Conservation (phyloP, 1,284 basidiomycete species). For the Taiwanofungus camphoratus region DNA sequence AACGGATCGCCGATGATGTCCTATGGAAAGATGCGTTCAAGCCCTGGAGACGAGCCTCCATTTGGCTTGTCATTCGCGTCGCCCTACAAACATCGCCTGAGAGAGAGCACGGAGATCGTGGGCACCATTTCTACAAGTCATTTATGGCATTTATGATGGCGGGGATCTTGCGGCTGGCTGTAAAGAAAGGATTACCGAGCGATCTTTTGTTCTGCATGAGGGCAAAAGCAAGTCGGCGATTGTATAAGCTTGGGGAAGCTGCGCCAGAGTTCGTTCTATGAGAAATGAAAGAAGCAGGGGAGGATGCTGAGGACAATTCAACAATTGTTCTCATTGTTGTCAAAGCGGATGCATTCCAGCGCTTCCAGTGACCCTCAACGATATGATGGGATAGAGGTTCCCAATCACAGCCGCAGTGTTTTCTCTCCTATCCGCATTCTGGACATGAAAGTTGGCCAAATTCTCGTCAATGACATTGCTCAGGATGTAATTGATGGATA, state of each 20-base stretch:
- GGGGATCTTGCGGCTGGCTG: background rate
- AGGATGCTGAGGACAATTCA: background rate
- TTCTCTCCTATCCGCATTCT: too few species aligned
- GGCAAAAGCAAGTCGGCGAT: conserved; percentile 31
- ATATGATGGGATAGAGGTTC: too few species aligned
- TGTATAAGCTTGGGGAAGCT: conserved; percentile 30
- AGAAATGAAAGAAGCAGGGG: background rate
- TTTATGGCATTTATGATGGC: conserved; percentile 35
- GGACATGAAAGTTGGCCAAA: too few species aligned
- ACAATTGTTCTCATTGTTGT: too few species aligned
- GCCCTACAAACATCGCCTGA: conserved; percentile 37
- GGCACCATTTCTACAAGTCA: conserved; percentile 40
- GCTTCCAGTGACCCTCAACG: too few species aligned
- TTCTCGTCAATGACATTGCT: too few species aligned
- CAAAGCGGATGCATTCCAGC: too few species aligned
- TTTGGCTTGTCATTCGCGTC: conserved; percentile 36
- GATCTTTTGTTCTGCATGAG: conserved; percentile 22
- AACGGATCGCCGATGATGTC: conserved; percentile 42
- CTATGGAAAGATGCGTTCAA: conserved; percentile 30
- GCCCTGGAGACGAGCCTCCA: conserved; percentile 41
- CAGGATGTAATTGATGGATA: too few species aligned
- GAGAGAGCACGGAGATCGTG: too few species aligned
- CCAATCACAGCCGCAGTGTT: too few species aligned
- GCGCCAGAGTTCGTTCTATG: conserved; percentile 12
- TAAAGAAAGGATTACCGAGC: conserved; percentile 2